Base-by-base conservation (phyloP, 2,329 filamentous ascomycete genomes). In the Hymenoscyphus fructigenus region DNA sequence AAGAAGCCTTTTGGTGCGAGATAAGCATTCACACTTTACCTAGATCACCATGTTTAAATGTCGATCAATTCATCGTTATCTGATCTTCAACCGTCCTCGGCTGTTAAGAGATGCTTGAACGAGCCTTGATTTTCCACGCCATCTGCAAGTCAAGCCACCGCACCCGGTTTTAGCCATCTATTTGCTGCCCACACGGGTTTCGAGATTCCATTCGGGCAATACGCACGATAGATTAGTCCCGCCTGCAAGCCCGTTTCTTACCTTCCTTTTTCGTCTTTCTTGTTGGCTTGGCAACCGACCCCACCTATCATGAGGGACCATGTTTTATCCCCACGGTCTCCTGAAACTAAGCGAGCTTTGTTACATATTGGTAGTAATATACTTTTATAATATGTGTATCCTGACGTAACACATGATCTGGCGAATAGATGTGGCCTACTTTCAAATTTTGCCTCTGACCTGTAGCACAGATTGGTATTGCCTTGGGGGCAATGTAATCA, bases 21-120 rank as follows among this genome's bases (percentile, higher is more conserved):
- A 62, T 62, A 62, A 57, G 53, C 60, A 17, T 61, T 55, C 15
- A 4, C n/a, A 32, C n/a, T 36, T 47, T 23, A 38, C 20, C 20
- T 57, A 34, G n/a, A 41, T 50, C 36, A 17, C 17, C 34, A 38
- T 41, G 36, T 26, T 41, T 53, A 29, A 32, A 29, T 53, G 59
- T 60, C 59, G 59, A 60, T 60, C 38, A 29, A n/a, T 32, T 32
- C 23, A 12, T 29, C 32, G 20, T 29, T 20, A 10, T 32, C 23
- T 60, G 23, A 20, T 50, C 9, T 23, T 50, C 41, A 60, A n/a
- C 41, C 59, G 20, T 6, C 34, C 41, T 53, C 41, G 59, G 59
- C 41, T 60, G 26, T 60, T 29, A 26, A 29, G 23, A 53, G 44
- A 50, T 10, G 44, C 44, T 36, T 14, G 14, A 36, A 36, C 14